Base-by-base conservation (phyloP, 108 stramenopile species). In the Pseudonitzschia pungens region DNA sequence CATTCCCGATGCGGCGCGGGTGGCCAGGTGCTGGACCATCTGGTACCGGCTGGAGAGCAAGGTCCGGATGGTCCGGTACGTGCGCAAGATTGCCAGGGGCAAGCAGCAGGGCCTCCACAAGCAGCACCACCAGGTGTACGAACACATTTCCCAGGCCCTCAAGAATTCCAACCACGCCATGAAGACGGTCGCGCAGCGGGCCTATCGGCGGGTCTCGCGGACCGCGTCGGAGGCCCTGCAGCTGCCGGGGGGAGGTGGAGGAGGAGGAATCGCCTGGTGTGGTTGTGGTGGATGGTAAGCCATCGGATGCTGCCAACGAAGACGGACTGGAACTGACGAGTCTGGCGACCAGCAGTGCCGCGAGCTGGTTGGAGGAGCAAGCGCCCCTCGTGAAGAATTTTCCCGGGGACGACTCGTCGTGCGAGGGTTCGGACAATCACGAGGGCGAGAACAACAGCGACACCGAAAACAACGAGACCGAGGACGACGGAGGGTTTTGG, bases 1-100 rank as follows among this genome's bases (percentile, higher is more conserved):
- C 18, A 40, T 95, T n/a, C 93, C 93, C 2, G 81, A 81, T 6
- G 83, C 91, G 2, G 59, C 77, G 26, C 74, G 84, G 52, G 71
- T 95, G 22, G 81, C 87, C 10, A 73, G 60, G 57, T 88, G 88
- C 8, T 95, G 94, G 94, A 77, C 82, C 29, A 87, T 84, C 51
- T 95, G 94, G 94, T 92, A 92, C 65, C 65, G 62, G 15, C 81
- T 85, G 2, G 90, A 85, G 24, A 75, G 73, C 2, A 83, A 82
- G 53, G 64, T 91, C n/a, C 52, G 92, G 9, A 81, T 88, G 68
- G 73, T 93, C 65, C 79, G 90, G 26, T 91, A 84, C 58, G 81
- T 93, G 31, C 81, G 90, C 11, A 36, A 65, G 45, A 54, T 53
- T 15, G n/a, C 77, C 21, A 50, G 41, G 29, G 18, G 32, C 4